A percentile compares a stretch with the other conserved stretches of the same genome.
phyloP scores from a whole-genome alignment of 257 asterid genomes.

The Capsicum baccatum region DNA sequence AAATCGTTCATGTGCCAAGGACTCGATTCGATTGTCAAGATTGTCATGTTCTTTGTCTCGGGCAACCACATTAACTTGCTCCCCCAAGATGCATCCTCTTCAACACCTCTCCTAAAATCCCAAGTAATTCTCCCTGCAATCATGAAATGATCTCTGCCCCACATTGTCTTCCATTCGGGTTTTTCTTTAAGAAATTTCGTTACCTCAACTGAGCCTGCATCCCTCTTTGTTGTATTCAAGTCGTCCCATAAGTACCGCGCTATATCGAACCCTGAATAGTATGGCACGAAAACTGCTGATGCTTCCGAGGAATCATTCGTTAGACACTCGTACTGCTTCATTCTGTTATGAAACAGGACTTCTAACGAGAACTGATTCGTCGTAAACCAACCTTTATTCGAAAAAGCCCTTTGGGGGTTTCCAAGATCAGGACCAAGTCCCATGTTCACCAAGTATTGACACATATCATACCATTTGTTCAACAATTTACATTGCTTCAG shows the following conservation, averaged over 20 bases:
- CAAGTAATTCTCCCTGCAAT: constrained; percentile 78
- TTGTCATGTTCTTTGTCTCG: constrained; percentile 67
- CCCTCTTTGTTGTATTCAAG: constrained; percentile 43
- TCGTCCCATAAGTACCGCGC: constrained; percentile 58
- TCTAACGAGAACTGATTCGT: constrained; percentile 81
- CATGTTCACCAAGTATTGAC: constrained; percentile 59
- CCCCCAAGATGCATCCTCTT: constrained; percentile 68
- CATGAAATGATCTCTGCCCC: constrained; percentile 77
- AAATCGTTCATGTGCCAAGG: constrained; percentile 84
- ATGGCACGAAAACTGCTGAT: constrained; percentile 69
- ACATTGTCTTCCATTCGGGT: constrained; percentile 69
- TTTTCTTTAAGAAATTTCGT: constrained; percentile 44
- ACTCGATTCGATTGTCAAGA: constrained; percentile 77
- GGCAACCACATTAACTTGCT: constrained; percentile 70
- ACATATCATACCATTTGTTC: constrained; percentile 76
- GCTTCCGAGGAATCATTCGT: constrained; percentile 72
- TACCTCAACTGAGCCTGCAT: constrained; percentile 47
- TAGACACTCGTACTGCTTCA: constrained; percentile 77
- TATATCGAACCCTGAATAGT: constrained; percentile 75
- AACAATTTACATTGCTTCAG: constrained; percentile 55
- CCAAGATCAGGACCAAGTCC: constrained; percentile 75
- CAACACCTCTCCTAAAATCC: constrained; percentile 67
- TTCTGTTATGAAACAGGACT: constrained; percentile 67
- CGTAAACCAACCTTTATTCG: constrained; percentile 63
- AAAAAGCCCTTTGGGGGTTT: constrained; percentile 56